Base-by-base conservation (phyloP, 2,329 filamentous ascomycete species). In the Neopestalotiopsis rosae region DNA sequence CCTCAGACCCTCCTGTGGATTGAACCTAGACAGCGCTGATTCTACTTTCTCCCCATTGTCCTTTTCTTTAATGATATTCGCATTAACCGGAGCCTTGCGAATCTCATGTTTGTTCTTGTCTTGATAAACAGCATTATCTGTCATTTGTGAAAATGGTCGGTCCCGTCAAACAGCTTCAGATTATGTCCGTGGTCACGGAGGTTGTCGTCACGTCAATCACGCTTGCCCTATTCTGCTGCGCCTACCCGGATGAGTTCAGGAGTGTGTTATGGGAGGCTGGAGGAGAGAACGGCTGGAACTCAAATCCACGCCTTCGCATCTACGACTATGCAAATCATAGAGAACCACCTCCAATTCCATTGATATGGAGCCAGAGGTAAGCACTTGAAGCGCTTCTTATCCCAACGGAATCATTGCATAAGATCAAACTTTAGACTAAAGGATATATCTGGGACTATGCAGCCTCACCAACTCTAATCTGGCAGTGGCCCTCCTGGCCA, bases 311-410 rank as follows among this genome's bases (percentile, higher is more conserved):
- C 28, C 65, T 72, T 13, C 69, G 72, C 7, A 72, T 73, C 14
- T 74, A 74, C 69, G 72, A 71, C 14, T 74, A 72, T 30, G 72
- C 73, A 40, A 74, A 74, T 63, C 70, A 74, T 24, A 24, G 70
- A 20, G 67, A 73, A 20, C 69, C 70, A 9, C 66, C 72, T 17
- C 65, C 67, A 61, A 71, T 73, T 34, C 71, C 71, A 5, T 52
- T 71, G 12, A 67, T 73, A 40, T 72, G 72, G 72, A 67, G 58
- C 34, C 70, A 72, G 62, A 68, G 68, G 72, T 68, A 24, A 17
- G 65, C 17, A 20, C 45, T 13, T 2, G 17, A 32, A 24, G 56
- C 56, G 2, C 28, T 20, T 9, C 24, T 28, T 28, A 28, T 28
- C 24, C 24, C 3, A 28, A 28, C 24, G 24, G 10, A 30, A 58